These are phyloP conservation scores for Trichosanthes cucumerina DNA, from an alignment of 306 rosid species.

Conservation along the genomic window DNA sequence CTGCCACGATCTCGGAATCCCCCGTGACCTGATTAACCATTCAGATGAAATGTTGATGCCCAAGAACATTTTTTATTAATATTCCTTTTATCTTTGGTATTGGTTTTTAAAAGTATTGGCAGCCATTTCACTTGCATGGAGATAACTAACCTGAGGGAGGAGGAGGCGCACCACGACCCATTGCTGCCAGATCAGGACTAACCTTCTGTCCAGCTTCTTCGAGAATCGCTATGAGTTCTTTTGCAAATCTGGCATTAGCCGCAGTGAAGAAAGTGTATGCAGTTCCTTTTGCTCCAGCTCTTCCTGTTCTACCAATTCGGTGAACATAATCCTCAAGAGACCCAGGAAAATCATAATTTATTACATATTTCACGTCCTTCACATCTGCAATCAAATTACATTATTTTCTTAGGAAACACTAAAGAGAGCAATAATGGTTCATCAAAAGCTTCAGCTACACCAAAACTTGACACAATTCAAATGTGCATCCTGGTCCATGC, in stretches of 20 bases:
- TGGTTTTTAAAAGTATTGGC: background rate
- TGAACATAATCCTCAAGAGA: conserved; percentile 97
- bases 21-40: conserved; percentile 35
- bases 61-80: background rate
- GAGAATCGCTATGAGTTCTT: conserved; percentile 76
- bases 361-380: conserved; percentile 87
- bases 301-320: conserved; percentile 95
- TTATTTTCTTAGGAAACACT: background rate
- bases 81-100: background rate
- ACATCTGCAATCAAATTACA: conserved; percentile 50
- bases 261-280: conserved; percentile 96
- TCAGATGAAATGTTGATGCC: conserved; percentile 2
- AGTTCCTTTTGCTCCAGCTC: conserved; percentile 99
- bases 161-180: conserved; percentile 97
- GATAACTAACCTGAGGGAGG: conserved; percentile 66
- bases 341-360: conserved; percentile 94
- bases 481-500: background rate
- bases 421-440: background rate
- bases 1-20: conserved; percentile 60
- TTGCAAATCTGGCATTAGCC: conserved; percentile 89
- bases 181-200: conserved; percentile 84
- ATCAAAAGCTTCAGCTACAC: background rate
- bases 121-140: background rate
- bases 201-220: conserved; percentile 97
- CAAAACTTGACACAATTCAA: background rate